Evolutionary conservation across 176 grass and related monocot genomes (phyloP).

Genomic region (Eleusine coracana): DNA sequence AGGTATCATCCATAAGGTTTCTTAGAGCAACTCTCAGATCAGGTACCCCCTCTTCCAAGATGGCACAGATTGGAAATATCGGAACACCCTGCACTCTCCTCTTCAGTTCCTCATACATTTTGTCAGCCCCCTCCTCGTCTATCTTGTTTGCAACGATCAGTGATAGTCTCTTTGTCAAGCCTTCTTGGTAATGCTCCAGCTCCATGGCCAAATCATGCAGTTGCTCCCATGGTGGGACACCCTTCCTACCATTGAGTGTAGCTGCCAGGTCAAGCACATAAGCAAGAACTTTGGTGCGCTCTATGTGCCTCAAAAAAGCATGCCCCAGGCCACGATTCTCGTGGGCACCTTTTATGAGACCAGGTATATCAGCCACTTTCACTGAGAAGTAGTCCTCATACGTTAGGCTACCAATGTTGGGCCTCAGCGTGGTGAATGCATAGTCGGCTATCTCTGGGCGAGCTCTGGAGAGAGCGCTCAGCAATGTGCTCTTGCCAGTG

Average conservation of each 20-base stretch:
- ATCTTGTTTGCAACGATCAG: constrained; percentile 82
- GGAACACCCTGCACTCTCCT: constrained; percentile 61
- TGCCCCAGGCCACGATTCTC: constrained; percentile 77
- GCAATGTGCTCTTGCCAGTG: constrained; percentile 82
- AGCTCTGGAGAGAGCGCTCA: constrained; percentile 68
- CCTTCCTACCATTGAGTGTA: constrained; percentile 54
- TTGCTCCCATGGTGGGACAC: constrained; percentile 79
- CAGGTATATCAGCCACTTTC: constrained; percentile 83
- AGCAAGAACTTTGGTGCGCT: constrained; percentile 78
- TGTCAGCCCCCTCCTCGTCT: constrained; percentile 70
- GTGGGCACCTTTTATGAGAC: constrained; percentile 81
- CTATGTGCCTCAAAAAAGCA: constrained; percentile 91
- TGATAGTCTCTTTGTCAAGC: constrained; percentile 65
- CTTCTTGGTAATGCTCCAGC: constrained; percentile 73
- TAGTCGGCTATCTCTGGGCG: constrained; percentile 66
- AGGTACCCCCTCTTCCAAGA: constrained; percentile 67
- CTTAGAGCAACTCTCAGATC: constrained; percentile 69
- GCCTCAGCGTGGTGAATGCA: constrained; percentile 77
- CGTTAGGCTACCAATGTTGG: constrained; percentile 76
- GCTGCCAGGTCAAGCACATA: constrained; percentile 75
- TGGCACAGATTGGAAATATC: constrained; percentile 72
- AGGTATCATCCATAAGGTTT: constrained; percentile 59
- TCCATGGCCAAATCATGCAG: constrained; percentile 66
- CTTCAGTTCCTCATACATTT: constrained; percentile 58
- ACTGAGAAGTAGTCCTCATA: constrained; percentile 71